Conservation (phyloP, 257 asterid species). For the Anisodus acutangulus region DNA sequence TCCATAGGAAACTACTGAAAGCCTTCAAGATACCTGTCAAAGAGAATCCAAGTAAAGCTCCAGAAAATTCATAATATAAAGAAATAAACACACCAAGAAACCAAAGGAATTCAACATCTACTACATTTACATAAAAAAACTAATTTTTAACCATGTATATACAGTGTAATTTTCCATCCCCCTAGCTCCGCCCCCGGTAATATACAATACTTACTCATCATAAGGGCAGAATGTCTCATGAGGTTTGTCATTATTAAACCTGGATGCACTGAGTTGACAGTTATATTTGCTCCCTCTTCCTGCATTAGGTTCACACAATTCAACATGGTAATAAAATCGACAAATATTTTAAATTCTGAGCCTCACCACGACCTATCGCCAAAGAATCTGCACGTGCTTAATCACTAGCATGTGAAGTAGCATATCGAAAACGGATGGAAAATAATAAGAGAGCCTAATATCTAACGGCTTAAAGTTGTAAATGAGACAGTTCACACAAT, state of each 20-base stretch:
- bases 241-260: constrained; percentile 84
- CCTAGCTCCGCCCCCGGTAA: neutral
- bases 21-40: constrained; percentile 55
- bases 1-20: constrained; percentile 66
- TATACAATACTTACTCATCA: constrained; percentile 49
- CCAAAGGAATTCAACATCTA: too few relatives aligned
- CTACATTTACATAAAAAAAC: too few relatives aligned
- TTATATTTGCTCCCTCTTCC: constrained; percentile 84
- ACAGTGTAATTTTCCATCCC: too few relatives aligned
- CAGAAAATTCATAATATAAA: too few relatives aligned
- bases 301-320: constrained; percentile 36
- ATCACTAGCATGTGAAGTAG: neutral
- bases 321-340: neutral
- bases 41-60: constrained; percentile 8
- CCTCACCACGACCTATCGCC: neutral
- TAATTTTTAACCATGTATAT: too few relatives aligned
- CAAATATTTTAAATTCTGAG: neutral
- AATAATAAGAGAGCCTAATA: neutral
- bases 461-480: neutral
- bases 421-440: neutral
- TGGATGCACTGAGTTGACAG: constrained; percentile 86
- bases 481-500: neutral
- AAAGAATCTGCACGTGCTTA: neutral
- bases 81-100: too few relatives aligned
- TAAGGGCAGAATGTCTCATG: constrained; percentile 55